Evolutionary conservation across 202 grass and related monocot species (phyloP), one percentile per base, ranked within the genome.

Genomic region (Schoenoplectus triqueter): DNA sequence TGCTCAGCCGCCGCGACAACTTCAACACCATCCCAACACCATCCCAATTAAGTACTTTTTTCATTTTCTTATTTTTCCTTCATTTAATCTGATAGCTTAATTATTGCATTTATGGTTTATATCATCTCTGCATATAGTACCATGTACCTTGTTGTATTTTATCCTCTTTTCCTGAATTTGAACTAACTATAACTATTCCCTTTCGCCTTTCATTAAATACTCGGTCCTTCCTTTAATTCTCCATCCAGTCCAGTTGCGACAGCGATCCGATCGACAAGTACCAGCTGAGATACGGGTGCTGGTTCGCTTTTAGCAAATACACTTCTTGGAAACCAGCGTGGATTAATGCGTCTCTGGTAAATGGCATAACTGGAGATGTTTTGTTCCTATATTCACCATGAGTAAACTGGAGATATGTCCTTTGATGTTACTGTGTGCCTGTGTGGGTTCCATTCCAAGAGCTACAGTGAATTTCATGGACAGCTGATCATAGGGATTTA

Each of bases 321-420:
- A 78, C 85, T 80, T 89, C 92, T 85, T 54, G 66, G 84, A 84
- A 89, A 84, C 82, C 74, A 20, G 87, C 82, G 89, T 84, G 1
- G 47, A 47, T 44, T 45, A 73, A 14, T 2, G 84, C 42, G 73
- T 64, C 13, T 14, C 6, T 63, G 4, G 3, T 22, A 42, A 45
- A 7, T 71, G 11, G 6, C 3, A 59, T 1, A 78, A 59, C 54
- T 59, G 51, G 52, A 59, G 11, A 57, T 2, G 6, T 77, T 40
- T 20, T 15, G 17, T 75, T 13, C 4, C 9, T 75, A 2, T 10
- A 55, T 55, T 55, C 10, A 7, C 51, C n/a, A 11, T 50, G 17
- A 69, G 11, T 0, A 51, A 51, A 73, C n/a, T 73, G 42, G 68
- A 71, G 68, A 71, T 18, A 2, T 20, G 3, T 47, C 19, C 2